Base-by-base conservation (phyloP, 2,329 filamentous ascomycete genomes). In the Sordariomycetes sp. region DNA sequence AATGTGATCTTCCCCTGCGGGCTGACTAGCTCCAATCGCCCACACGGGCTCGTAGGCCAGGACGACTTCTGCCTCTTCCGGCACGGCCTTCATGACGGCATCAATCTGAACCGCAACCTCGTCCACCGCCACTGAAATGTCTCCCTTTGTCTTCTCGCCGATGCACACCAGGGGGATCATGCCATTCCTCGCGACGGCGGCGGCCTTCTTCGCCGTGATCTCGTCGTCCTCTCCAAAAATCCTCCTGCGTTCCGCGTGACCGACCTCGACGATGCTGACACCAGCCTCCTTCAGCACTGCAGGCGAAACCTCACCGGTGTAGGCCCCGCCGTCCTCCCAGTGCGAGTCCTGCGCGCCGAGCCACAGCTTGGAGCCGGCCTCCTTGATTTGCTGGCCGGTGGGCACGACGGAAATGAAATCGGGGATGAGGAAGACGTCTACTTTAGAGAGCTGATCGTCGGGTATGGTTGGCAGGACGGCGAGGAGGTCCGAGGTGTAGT, bases 1-100 rank as follows among this genome's bases (percentile, higher is more conserved):
- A 1, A 93, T 82, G 50, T 93, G 80, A 40, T 79, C 77, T 14
- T 79, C 72, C 7, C 70, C 70, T 0, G 86, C 86, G 3, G 86
- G 85, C 47, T 79, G 64, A 2, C 70, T 63, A 8, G 84, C 79
- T 1, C 86, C 86, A 55, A 92, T 93, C 1, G 86, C 86, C 86
- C 86, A 93, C 2, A 92, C 84, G 7, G 86, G 86, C 62, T 93
- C 86, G 50, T 93, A 93, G 1, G 86, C 86, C 37, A 93, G 68
- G 6, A 90, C 72, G 5, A 92, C 70, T 31, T 86, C 79, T 0
- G 76, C 72, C 9, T 64, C 63, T 1, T 64, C 63, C 1, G 77
- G 69, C 7, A 90, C 61, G 0, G 66, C 70, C 1, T 61, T 60
- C 33, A 92, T 52, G 3, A 85, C 75, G 2, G 74, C 63, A 25